phyloP scores from a whole-genome alignment of 2,329 filamentous ascomycete genomes.

The Ceratocystis albifundus region DNA sequence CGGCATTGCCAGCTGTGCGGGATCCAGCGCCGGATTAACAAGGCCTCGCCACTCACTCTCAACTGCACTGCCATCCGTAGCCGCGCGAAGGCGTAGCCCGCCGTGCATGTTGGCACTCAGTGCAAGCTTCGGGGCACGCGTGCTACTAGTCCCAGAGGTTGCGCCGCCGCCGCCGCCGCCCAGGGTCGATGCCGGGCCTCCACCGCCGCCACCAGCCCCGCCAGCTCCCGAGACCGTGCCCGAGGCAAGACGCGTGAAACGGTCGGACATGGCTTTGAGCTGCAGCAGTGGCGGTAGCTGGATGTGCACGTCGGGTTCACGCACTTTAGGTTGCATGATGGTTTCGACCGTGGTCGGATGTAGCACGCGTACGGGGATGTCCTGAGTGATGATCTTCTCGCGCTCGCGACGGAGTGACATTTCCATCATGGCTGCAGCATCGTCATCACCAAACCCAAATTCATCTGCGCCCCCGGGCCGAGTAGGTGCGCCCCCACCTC shows the following conservation, averaged over 20 bases:
- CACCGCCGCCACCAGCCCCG: not conserved
- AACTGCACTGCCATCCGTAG: constrained; percentile 74
- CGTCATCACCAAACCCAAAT: constrained; percentile 29
- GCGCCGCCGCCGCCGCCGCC: constrained; percentile 19
- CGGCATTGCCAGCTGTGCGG: constrained; percentile 57
- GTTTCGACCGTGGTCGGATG: constrained; percentile 73
- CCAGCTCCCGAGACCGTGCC: constrained; percentile 29
- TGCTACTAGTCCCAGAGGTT: constrained; percentile 25
- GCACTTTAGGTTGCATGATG: constrained; percentile 83
- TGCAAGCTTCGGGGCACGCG: constrained; percentile 56
- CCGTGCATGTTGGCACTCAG: constrained; percentile 93
- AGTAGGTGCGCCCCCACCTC: constrained; percentile 27
- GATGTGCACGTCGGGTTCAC: constrained; percentile 90
- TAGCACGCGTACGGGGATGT: constrained; percentile 88
- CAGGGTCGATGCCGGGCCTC: constrained; percentile 19
- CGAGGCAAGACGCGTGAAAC: constrained; percentile 77
- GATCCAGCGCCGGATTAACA: constrained; percentile 78
- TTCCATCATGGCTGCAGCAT: constrained; percentile 41
- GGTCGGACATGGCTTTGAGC: constrained; percentile 85
- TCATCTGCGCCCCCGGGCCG: constrained; percentile 20
- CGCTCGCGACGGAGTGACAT: constrained; percentile 55
- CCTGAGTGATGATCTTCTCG: constrained; percentile 87
- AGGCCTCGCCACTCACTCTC: constrained; percentile 76
- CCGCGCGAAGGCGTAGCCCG: constrained; percentile 64
- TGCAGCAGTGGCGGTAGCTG: constrained; percentile 76